Conservation (phyloP, 129 eudicot genomes). For the Oenanthe sinensis region DNA sequence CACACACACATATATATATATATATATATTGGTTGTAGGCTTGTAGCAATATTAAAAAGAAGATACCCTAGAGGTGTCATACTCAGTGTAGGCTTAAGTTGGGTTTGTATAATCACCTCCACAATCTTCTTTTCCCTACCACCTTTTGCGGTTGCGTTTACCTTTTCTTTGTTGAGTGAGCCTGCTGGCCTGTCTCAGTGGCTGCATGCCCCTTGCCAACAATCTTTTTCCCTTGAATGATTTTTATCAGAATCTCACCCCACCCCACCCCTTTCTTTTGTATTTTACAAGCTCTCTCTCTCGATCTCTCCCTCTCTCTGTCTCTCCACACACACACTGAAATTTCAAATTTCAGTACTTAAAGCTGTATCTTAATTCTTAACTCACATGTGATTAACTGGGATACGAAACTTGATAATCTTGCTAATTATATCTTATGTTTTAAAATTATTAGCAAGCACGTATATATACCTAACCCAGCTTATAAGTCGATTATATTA, state of each 20-base stretch:
- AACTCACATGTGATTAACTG: not conserved
- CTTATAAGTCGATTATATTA: no score
- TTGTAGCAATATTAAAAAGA: not conserved
- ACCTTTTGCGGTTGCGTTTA: not conserved
- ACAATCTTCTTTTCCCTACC: conserved; percentile 1
- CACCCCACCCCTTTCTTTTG: conserved; percentile 10
- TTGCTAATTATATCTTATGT: no score
- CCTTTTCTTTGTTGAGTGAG: not conserved
- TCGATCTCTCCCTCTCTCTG: not conserved
- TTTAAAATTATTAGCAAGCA: no score
- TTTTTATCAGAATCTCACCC: conserved; percentile 10
- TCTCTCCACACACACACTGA: no score
- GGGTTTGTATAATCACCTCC: conserved; percentile 5
- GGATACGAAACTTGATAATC: not conserved
- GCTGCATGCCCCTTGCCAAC: not conserved
- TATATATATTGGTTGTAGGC: not conserved
- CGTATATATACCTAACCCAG: no score
- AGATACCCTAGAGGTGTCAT: not conserved
- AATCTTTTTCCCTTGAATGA: conserved; percentile 4
- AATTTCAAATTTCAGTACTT: not conserved
- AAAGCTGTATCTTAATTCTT: not conserved
- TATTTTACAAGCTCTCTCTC: not conserved
- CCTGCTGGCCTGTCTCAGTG: not conserved
- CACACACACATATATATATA: no score
- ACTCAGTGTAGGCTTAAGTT: not conserved